Base-by-base conservation (phyloP, 2,329 filamentous ascomycete genomes). In the Knoxdaviesia capensis region DNA sequence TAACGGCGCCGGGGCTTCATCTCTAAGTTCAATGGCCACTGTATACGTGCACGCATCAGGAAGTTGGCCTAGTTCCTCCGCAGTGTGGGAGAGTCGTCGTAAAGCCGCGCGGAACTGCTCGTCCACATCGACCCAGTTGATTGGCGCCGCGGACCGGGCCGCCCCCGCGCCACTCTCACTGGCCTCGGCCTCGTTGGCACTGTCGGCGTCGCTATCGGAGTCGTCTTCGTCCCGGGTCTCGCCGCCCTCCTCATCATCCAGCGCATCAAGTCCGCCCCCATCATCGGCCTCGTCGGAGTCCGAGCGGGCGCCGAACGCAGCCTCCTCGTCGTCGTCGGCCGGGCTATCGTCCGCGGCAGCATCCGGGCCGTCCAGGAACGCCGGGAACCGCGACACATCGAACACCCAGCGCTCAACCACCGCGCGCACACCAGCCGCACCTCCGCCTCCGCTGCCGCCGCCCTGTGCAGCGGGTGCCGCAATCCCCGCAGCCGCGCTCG, bases 41-140 rank as follows among this genome's bases (percentile, higher is more conserved):
- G 80, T 83, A 55, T 82, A 88, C 0, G 78, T 80, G 55, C 80
- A 85, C 1, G 69, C 69, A 2, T 65, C 58, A 0, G 80, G 79
- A 28, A 86, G 54, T 0, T 65, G 57, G 0, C 56, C 59, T 47
- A 84, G 63, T 43, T 62, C 66, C 46, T 74, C 66, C 6, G 66
- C 72, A 3, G 71, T 67, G 45, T 74, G 69, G 0, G 73, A 68
- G 9, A 88, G 59, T 39, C 71, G 69, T 42, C 69, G 61, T 49
- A 88, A 61, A 0, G 74, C 74, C 2, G 71, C 81, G 30, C 82
- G 68, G 38, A 88, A 66, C 47, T 83, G 75, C 58, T 87, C 78
- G 41, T 82, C 71, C 5, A 88, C 63, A 52, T 87, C 72, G 0
- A 61, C 52, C 63, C 66, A 70, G 49, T 66, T 69, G 20, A 73